Evolutionary conservation across 208 protist species (phyloP), one percentile per base, ranked within the genome.

Genomic region (Tetramitus jugosus): DNA sequence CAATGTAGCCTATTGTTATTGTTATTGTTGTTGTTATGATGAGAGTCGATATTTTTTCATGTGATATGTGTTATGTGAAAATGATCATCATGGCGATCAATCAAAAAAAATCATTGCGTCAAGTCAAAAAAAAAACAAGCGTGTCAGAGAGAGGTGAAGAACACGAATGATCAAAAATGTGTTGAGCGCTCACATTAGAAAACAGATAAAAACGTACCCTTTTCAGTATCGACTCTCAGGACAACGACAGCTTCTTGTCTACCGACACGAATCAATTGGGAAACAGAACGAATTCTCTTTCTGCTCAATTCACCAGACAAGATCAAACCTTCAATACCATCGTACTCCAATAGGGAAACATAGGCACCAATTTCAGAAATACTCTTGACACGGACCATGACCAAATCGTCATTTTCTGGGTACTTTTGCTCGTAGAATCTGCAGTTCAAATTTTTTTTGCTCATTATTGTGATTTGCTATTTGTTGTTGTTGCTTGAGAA

Each of bases 311-410:
- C 97, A 31, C 93, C 96, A 71, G 96, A 92, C 8, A 97, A 90
- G 84, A 99, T 98, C 88, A 98, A 98, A 77, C 97, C 97, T 82
- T 99, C 97, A 39, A 93, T 93, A 84, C 98, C 96, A 80, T 97
- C 91, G 82, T 99, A 99, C 86, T 99, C 97, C 26, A 99, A 82
- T 17, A 99, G 89, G 72, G 90, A 86, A 40, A 97, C 95, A 53
- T 94, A 89, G 29, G 92, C 92, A 49, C 92, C 94, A 13, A 92
- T 94, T 71, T 95, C 93, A 42, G 87, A 90, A 39, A 99, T 95
- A 42, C 86, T 83, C 26, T 87, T 88, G 17, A 98, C 94, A 64
- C 91, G 94, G 23, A 99, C 96, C 92, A 98, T 97, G 2, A 99
- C 97, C 26, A 96, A 85, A 60, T 99, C 91, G 71, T 98, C 93